Conservation (phyloP, 2,329 filamentous ascomycete genomes). For the Phaeosphaeriaceae sp. region DNA sequence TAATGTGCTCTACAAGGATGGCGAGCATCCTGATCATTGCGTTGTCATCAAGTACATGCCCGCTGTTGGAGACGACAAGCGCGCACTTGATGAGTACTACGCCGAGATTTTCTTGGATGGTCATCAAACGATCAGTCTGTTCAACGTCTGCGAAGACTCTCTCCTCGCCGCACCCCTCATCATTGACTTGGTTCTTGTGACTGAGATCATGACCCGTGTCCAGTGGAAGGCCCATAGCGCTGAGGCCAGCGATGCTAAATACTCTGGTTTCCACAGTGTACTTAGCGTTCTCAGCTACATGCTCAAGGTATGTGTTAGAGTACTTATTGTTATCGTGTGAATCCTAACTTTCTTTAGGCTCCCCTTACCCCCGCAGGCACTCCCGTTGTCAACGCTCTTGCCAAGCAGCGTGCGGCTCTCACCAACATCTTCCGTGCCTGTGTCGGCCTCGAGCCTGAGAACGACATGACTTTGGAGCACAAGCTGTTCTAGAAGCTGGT, state of each 20-base stretch:
- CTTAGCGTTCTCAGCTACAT: constrained; percentile 98
- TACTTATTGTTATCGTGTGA: constrained; percentile 8
- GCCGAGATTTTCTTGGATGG: constrained; percentile 98
- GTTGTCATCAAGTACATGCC: constrained; percentile 99
- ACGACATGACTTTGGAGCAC: constrained; percentile 98
- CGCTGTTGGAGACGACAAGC: constrained; percentile 98
- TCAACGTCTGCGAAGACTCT: constrained; percentile 99
- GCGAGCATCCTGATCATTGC: constrained; percentile 95
- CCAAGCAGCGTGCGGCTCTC: constrained; percentile 92
- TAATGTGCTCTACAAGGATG: constrained; percentile 83
- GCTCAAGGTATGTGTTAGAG: constrained; percentile 67
- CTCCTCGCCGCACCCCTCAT: constrained; percentile 94
- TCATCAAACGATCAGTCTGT: constrained; percentile 96
- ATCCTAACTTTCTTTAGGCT: constrained; percentile 62
- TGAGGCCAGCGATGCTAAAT: constrained; percentile 67
- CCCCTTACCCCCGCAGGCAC: constrained; percentile 93
- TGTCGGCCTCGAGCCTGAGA: constrained; percentile 94
- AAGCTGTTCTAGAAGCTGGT: constrained; percentile 73
- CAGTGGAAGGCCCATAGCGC: constrained; percentile 75
- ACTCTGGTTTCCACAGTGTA: constrained; percentile 94
- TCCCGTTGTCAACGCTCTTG: constrained; percentile 92
- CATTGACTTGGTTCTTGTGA: constrained; percentile 90
- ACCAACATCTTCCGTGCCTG: constrained; percentile 99
- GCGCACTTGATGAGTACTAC: constrained; percentile 98
- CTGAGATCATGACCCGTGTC: constrained; percentile 99